Evolutionary conservation across 2,329 filamentous ascomycete genomes (phyloP), one percentile per base, ranked within the genome.

Genomic region (Penicillium frequentans): DNA sequence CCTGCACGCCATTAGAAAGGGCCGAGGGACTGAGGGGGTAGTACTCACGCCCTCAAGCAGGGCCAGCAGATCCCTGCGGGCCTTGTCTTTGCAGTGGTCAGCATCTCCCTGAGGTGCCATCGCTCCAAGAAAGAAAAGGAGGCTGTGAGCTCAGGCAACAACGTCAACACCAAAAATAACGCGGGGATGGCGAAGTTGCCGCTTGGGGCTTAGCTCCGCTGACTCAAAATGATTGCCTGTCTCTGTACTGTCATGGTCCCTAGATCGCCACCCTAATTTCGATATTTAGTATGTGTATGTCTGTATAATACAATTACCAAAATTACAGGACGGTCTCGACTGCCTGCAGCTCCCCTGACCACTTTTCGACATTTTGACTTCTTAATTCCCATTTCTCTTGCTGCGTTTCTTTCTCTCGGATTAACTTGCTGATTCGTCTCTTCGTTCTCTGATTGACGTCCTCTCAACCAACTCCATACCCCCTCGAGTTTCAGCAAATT

Each of bases 21-120:
- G 48, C 52, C 45, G 50, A 27, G 21, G 33, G 49, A 54, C 56
- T 54, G 60, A 57, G 46, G 48, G 57, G 64, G 63, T 64, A 69
- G 67, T 79, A 90, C 92, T 86, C 89, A 99, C 95, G 76, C 90
- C 89, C 84, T 98, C 93, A 60, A 99, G 88, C 67, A 98, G 86
- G 77, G 89, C 88, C 66, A 99, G 83, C 64, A 99, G 82, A 73
- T 97, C 91, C 74, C 92, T 92, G 60, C 92, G 89, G 64, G 92
- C 90, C 77, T 78, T 79, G 53, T 80, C 77, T 62, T 70, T 75
- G 59, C 79, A 71, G 65, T 78, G 70, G 60, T 81, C 78, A 29
- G 77, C 75, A 70, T 81, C 64, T 64, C 67, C 61, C 59, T 62
- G 51, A 39, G 61, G 63, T 56, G 64, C 64, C 64, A 66, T 66